Base-by-base conservation (phyloP, 2,329 filamentous ascomycete genomes). In the Claviceps maximensis region DNA sequence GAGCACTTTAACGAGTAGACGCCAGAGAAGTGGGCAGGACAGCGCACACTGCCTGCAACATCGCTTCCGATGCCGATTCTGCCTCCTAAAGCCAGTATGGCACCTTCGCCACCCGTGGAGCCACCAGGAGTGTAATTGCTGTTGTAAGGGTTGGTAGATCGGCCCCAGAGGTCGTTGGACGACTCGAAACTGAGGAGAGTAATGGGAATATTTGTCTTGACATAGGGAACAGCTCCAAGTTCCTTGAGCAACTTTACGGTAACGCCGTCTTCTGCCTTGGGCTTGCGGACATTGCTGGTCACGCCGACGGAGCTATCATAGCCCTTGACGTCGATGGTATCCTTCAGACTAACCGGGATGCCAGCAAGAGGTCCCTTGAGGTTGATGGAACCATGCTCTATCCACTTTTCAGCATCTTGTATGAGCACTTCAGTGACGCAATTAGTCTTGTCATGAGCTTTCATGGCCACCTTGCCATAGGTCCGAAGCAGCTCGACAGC, bases 1-100 rank as follows among this genome's bases (percentile, higher is more conserved):
- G 87, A 90, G 69, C 90, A 95, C 38, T 87, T 82, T 25, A 96
- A 71, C 19, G 86, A 85, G 68, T 95, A 96, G 65, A 91, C 88
- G 9, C 90, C 90, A 2, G 86, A 86, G 72, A 89, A 96, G 60
- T 95, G 89, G 5, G 90, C 91, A 0, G 90, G 91, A 2, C 80
- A 84, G 51, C 90, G 79, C 5, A 96, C 89, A 17, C 87, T 93
- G 31, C 91, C 90, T 15, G 89, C 90, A 17, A 96, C 89, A 67
- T 95, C 90, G 48, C 86, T 90, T 10, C 90, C 91, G 58, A 96
- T 85, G 42, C 90, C 90, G 55, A 96, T 94, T 41, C 89, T 78
- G 47, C 88, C 89, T 40, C 86, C 86, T 48, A 89, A 78, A 1
- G 90, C 90, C 4, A 96, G 73, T 3, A 96, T 72, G 0, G 90